phyloP scores from a whole-genome alignment of 352 stramenopile genomes.

The Blastocystis sp. region DNA sequence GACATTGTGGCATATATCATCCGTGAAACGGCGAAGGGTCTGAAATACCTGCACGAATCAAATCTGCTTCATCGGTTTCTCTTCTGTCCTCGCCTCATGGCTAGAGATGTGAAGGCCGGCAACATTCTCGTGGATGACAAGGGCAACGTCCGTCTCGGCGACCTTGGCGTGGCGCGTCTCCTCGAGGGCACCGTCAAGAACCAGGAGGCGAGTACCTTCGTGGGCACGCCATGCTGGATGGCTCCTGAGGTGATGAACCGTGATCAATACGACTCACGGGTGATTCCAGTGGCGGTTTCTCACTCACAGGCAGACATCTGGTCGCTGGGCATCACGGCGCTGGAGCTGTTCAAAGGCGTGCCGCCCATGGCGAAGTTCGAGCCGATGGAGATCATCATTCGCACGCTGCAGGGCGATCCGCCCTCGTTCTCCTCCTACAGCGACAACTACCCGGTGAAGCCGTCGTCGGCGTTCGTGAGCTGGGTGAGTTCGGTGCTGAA shows the following conservation, averaged over 20 bases:
- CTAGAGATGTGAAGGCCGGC: constrained; percentile 59
- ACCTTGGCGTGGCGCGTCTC: constrained; percentile 47
- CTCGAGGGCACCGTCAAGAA: constrained; percentile 53
- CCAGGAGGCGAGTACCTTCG: constrained; percentile 31
- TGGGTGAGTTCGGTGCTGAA: constrained; percentile 32
- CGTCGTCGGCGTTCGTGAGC: constrained; percentile 4
- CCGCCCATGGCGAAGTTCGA: constrained; percentile 55
- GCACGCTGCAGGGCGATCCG: constrained; percentile 26
- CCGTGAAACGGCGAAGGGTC: constrained; percentile 47
- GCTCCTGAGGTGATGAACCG: constrained; percentile 58
- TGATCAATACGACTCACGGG: constrained; percentile 17
- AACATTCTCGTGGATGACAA: constrained; percentile 54
- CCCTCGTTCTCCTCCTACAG: constrained; percentile 39
- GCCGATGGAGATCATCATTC: constrained; percentile 37
- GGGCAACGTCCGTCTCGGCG: constrained; percentile 26
- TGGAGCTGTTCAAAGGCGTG: constrained; percentile 44
- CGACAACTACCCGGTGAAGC: constrained; percentile 27
- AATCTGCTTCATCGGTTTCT: constrained; percentile 42
- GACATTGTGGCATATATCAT: constrained; percentile 52
- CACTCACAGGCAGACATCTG: constrained; percentile 39
- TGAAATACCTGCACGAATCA: constrained; percentile 58
- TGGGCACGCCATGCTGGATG: constrained; percentile 65
- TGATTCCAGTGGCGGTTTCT: neutral
- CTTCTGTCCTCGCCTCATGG: neutral
- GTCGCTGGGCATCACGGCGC: constrained; percentile 58